Conservation (phyloP, 1,284 basidiomycete species). For the Psilocybe mexicana region DNA sequence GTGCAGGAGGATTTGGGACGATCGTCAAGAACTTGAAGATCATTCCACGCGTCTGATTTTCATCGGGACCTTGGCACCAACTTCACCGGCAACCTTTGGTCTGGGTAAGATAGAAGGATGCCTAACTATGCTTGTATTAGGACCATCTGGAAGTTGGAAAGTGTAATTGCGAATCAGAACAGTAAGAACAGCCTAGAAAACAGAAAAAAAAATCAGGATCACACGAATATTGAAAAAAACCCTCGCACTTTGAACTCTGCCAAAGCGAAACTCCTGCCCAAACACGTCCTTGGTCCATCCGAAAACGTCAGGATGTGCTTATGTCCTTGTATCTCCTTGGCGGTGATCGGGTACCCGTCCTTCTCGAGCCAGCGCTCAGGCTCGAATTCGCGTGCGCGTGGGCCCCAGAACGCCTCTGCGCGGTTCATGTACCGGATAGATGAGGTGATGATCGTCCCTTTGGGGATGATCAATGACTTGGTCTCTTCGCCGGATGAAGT, state of each 20-base stretch:
- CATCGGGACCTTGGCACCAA: slow-evolving; percentile 44
- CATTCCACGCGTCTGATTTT: slow-evolving; percentile 30
- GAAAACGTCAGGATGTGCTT: slow-evolving; percentile 48
- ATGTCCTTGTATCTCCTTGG: slow-evolving; percentile 41
- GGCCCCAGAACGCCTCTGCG: slow-evolving; percentile 47
- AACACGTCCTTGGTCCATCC: slow-evolving; percentile 48
- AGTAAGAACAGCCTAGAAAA: slow-evolving; percentile 41
- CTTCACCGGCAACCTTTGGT: slow-evolving; percentile 44
- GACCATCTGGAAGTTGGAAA: slow-evolving; percentile 45
- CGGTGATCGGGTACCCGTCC: slow-evolving; percentile 21
- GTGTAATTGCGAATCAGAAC: slow-evolving; percentile 45
- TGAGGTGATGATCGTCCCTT: slow-evolving; percentile 43
- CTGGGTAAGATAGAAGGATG: slow-evolving; percentile 31
- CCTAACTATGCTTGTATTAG: slow-evolving; percentile 36
- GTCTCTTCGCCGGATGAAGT: slow-evolving; percentile 39
- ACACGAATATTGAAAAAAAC: too few relatives aligned
- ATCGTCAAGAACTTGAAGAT: not conserved
- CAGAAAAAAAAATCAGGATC: slow-evolving; percentile 12
- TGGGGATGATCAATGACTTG: slow-evolving; percentile 42
- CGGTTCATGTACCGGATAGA: slow-evolving; percentile 47
- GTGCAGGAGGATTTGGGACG: too few relatives aligned
- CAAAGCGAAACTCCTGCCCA: slow-evolving; percentile 45
- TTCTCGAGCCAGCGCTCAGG: slow-evolving; percentile 38
- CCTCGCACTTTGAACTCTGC: slow-evolving; percentile 46
- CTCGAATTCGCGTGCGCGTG: slow-evolving; percentile 31